phyloP scores from a whole-genome alignment of 176 grass and related monocot genomes.

The Echinochloa phyllopogon region DNA sequence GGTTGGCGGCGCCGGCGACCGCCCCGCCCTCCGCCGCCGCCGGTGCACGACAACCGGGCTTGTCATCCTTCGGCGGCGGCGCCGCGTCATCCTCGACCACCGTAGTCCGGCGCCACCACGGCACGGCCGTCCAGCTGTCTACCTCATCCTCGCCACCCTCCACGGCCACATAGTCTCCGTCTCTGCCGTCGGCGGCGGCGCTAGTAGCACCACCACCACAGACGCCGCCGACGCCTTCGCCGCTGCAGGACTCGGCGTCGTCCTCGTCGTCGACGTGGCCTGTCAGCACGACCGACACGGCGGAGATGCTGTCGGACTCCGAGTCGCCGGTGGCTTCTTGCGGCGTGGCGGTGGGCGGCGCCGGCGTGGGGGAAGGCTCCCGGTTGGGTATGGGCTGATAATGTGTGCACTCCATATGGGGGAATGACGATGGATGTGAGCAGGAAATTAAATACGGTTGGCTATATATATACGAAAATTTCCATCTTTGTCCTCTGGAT shows the following conservation, averaged over 20 bases:
- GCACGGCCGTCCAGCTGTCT: conserved; percentile 6
- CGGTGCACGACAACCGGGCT: not conserved
- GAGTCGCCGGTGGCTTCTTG: conserved; percentile 34
- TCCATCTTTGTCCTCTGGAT: not conserved
- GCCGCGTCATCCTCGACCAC: not conserved
- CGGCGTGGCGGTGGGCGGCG: not conserved
- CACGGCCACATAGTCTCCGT: not conserved
- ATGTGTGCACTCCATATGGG: conserved; percentile 3
- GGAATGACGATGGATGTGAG: not conserved
- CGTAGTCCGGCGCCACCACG: conserved; percentile 18
- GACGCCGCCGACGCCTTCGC: not conserved
- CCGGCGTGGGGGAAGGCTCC: not conserved
- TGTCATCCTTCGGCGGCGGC: not conserved
- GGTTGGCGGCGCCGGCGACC: not conserved
- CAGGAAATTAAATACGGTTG: not conserved
- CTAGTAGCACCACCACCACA: rapidly evolving
- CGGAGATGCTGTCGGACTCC: conserved; percentile 1
- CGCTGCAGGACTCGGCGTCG: conserved; percentile 43
- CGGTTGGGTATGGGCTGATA: not conserved
- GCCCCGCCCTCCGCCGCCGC: not conserved
- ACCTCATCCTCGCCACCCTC: not conserved
- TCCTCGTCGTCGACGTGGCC: not conserved
- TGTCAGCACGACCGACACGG: not conserved
- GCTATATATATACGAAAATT: not conserved
- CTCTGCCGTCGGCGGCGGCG: not conserved